Evolutionary conservation across 441 rosid genomes (phyloP).

Genomic region (Pelargonium cotyledonis): DNA sequence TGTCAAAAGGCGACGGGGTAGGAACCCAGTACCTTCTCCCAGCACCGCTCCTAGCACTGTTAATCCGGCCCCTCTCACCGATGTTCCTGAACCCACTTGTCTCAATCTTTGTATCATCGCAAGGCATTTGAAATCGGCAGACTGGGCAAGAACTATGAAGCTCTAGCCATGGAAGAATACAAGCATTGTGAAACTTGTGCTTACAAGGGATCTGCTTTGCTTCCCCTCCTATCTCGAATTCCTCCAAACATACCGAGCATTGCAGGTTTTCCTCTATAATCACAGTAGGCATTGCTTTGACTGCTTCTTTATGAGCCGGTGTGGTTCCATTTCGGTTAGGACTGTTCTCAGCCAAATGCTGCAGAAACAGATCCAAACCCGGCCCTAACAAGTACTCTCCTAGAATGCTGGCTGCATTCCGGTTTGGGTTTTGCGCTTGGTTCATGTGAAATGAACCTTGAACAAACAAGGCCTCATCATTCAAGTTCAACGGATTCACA

Average conservation of each 20-base stretch:
- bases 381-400: conserved; percentile 65
- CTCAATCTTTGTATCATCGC: conserved; percentile 43
- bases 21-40: conserved; percentile 30
- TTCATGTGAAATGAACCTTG: conserved; percentile 25
- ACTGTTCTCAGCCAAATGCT: conserved; percentile 65
- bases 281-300: conserved; percentile 53
- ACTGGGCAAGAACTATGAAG: conserved; percentile 81
- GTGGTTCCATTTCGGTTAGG: conserved; percentile 61
- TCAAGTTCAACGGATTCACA: conserved; percentile 37
- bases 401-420: conserved; percentile 26
- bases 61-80: conserved; percentile 11
- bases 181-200: conserved; percentile 55
- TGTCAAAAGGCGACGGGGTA: conserved; percentile 35
- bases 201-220: conserved; percentile 69
- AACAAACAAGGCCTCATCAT: conserved; percentile 39
- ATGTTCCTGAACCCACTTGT: conserved; percentile 19
- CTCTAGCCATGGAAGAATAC: conserved; percentile 75
- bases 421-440: conserved; percentile 16
- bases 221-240: conserved; percentile 41
- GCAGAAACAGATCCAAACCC: conserved; percentile 64
- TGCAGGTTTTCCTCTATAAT: conserved; percentile 37
- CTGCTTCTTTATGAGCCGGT: conserved; percentile 55
- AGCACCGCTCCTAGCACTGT: conserved; percentile 5
- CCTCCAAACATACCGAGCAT: conserved; percentile 55
- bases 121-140: conserved; percentile 60